Evolutionary conservation across 1,139 yeast genomes (phyloP).

Genomic region (Lizanozyma gosingica): DNA sequence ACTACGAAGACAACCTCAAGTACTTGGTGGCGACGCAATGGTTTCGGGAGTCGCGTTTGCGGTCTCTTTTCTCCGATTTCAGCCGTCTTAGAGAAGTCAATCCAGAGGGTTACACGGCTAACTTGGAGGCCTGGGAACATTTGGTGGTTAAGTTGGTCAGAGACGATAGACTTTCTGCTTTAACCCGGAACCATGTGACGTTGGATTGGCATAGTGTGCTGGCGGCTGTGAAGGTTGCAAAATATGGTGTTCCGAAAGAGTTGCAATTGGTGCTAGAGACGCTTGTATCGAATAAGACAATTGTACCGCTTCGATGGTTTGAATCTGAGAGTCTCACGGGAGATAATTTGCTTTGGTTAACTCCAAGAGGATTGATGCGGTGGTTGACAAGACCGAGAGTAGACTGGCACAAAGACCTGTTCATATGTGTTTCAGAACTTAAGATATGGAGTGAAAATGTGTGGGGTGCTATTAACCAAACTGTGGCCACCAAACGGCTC

Average conservation of each 20-base stretch:
- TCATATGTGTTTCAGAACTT: not conserved
- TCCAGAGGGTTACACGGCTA: constrained; percentile 39
- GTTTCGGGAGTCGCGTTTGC: constrained; percentile 24
- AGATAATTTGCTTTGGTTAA: not conserved
- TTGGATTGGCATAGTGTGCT: not conserved
- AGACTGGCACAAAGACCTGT: not conserved
- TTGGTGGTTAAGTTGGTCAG: not conserved
- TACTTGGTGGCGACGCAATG: constrained; percentile 5
- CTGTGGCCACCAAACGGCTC: not conserved
- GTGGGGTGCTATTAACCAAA: not conserved
- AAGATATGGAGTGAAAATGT: not conserved
- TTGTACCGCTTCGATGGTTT: not conserved
- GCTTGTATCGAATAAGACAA: not conserved
- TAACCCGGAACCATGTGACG: not conserved
- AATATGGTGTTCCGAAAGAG: not conserved
- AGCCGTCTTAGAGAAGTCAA: constrained; percentile 21
- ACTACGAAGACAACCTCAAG: too few species aligned
- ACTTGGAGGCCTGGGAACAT: constrained; percentile 28
- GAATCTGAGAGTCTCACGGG: not conserved
- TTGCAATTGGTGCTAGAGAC: not conserved
- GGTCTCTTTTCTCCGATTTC: constrained; percentile 33
- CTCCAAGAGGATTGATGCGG: not conserved
- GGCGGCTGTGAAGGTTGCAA: not conserved
- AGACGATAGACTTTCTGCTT: not conserved
- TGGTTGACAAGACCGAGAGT: not conserved